Percentiles rank a stretch among this genome's conserved stretches.
Conservation (phyloP, 2,329 filamentous ascomycete genomes). For the Trichoderma hamatum region DNA sequence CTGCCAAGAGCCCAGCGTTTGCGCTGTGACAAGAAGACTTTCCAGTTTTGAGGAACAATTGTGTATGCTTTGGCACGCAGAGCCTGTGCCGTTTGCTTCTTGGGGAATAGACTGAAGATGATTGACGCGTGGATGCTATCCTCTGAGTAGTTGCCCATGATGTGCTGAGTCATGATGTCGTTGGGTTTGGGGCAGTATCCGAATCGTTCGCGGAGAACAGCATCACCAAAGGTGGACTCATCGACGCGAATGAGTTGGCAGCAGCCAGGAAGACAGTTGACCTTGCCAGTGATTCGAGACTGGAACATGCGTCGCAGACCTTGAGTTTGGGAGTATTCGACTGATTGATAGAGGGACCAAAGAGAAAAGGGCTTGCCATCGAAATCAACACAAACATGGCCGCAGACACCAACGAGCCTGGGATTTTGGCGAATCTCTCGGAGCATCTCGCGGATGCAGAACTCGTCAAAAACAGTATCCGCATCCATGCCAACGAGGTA, state of each 20-base stretch:
- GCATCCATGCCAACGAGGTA: slow-evolving; percentile 53
- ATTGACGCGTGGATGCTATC: slow-evolving; percentile 54
- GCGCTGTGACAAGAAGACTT: slow-evolving; percentile 53
- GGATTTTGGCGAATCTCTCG: slow-evolving; percentile 47
- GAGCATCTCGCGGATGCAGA: slow-evolving; percentile 50
- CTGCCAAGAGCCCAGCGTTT: slow-evolving; percentile 54
- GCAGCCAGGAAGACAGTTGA: slow-evolving; percentile 53
- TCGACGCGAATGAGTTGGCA: slow-evolving; percentile 55
- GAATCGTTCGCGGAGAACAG: slow-evolving; percentile 50
- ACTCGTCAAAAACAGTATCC: slow-evolving; percentile 50
- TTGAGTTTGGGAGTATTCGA: slow-evolving; percentile 53
- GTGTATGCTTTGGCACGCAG: slow-evolving; percentile 52
- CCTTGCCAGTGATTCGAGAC: slow-evolving; percentile 52
- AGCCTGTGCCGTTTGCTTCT: slow-evolving; percentile 50
- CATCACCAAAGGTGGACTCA: slow-evolving; percentile 52
- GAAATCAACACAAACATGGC: slow-evolving; percentile 53
- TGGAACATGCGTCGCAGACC: slow-evolving; percentile 53
- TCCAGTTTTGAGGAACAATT: slow-evolving; percentile 49
- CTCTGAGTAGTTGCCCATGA: slow-evolving; percentile 54
- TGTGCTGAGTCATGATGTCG: slow-evolving; percentile 52
- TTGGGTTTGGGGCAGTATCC: slow-evolving; percentile 54
- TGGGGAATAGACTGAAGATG: slow-evolving; percentile 50
- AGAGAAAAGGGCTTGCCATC: slow-evolving; percentile 45
- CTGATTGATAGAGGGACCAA: slow-evolving; percentile 52
- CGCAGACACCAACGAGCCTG: slow-evolving; percentile 51